These are phyloP conservation scores for Kondoa malvinella DNA, from an alignment of 768 basidiomycete species.

Conservation along the genomic window DNA sequence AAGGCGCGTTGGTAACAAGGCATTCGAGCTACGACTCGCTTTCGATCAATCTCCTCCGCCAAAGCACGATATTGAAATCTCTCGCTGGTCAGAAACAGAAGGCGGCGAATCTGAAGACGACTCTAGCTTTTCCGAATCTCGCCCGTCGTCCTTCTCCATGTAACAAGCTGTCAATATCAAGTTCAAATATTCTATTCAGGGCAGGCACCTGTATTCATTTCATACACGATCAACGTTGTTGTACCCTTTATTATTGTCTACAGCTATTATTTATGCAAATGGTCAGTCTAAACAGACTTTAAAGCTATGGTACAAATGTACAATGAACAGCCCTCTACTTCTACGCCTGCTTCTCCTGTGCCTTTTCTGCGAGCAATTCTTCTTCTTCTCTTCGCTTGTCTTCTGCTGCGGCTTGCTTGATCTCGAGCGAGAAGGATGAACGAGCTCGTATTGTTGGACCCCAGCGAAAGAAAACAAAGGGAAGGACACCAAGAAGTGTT, in stretches of 20 bases:
- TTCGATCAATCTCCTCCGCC: not conserved
- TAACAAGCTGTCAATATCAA: not conserved
- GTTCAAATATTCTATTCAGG: not conserved
- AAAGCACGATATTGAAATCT: not conserved
- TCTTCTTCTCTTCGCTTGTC: not conserved
- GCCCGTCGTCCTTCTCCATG: not conserved
- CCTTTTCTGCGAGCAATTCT: not conserved
- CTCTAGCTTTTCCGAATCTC: not conserved
- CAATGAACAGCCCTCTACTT: too few species aligned
- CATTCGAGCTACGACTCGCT: not conserved
- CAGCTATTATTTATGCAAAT: not conserved
- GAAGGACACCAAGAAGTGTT: slow-evolving; percentile 11
- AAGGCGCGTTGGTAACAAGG: not conserved
- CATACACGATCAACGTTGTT: not conserved
- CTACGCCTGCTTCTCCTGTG: not conserved
- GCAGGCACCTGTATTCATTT: not conserved
- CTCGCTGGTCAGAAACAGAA: not conserved
- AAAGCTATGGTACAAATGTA: too few species aligned
- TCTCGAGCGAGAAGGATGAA: slow-evolving; percentile 4
- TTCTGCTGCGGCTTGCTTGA: slow-evolving; percentile 4
- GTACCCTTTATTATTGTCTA: not conserved
- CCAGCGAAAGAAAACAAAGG: slow-evolving; percentile 13
- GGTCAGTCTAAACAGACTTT: not conserved
- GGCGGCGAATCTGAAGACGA: not conserved
- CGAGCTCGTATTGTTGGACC: slow-evolving; percentile 15